Conservation (phyloP, 2,329 filamentous ascomycete species). For the Tolypocladium ovalisporum region DNA sequence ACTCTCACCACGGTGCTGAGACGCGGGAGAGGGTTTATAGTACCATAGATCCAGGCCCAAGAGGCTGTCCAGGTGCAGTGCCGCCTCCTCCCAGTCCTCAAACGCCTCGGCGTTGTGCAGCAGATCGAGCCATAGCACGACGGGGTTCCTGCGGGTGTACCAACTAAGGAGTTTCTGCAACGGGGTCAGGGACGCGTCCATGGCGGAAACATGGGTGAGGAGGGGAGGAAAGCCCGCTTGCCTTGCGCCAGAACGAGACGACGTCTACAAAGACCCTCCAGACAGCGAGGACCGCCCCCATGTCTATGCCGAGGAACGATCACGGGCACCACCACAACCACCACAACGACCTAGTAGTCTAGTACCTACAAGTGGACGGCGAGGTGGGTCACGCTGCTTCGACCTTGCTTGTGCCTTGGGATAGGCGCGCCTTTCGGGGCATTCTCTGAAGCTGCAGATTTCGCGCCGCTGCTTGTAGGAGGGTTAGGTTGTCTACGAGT, state of each 20-base stretch:
- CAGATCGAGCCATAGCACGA: conserved; percentile 53
- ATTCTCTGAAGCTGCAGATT: background rate
- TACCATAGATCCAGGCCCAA: conserved; percentile 76
- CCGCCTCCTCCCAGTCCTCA: conserved; percentile 81
- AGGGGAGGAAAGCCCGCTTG: conserved; percentile 22
- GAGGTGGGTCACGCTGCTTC: background rate
- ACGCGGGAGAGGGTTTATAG: background rate
- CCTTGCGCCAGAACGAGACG: conserved; percentile 50
- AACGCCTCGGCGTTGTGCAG: conserved; percentile 59
- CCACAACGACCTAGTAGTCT: too few species aligned
- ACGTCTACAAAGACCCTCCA: conserved; percentile 52
- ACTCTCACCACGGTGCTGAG: background rate
- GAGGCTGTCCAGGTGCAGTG: conserved; percentile 69
- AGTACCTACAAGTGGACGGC: background rate
- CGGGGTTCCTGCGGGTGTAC: conserved; percentile 54
- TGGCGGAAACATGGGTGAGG: conserved; percentile 4
- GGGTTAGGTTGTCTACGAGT: too few species aligned
- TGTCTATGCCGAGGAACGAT: conserved; percentile 23
- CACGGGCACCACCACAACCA: conserved; percentile 7
- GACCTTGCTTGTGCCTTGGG: background rate
- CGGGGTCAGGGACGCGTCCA: conserved; percentile 11
- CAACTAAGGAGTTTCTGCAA: conserved; percentile 56
- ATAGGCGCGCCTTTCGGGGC: background rate
- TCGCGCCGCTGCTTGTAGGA: background rate
- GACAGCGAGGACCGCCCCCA: conserved; percentile 35